Evolutionary conservation across 2,329 filamentous ascomycete genomes (phyloP).

Genomic region (Trichoderma asperellum): DNA sequence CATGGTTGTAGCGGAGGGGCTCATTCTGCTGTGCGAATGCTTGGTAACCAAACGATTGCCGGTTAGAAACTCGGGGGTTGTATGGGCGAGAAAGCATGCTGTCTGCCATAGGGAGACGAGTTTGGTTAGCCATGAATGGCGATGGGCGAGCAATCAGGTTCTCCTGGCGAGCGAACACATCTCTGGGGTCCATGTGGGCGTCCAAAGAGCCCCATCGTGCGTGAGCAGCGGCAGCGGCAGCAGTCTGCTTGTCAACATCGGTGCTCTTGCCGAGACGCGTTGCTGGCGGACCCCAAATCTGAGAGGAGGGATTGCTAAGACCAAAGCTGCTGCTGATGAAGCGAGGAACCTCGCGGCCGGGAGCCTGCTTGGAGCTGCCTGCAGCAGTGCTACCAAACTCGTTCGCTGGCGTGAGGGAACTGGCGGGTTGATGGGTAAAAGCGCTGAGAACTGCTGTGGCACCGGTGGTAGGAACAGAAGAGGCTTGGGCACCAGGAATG

Average conservation of each 20-base stretch:
- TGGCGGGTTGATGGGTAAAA: conserved; percentile 1
- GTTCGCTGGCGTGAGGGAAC: background rate
- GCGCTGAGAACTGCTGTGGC: background rate
- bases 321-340: background rate
- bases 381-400: background rate
- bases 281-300: conserved; percentile 5
- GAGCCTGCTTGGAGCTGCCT: background rate
- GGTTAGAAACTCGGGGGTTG: background rate
- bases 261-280: background rate
- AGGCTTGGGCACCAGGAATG: background rate
- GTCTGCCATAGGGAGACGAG: background rate
- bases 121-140: background rate
- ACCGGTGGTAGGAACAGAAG: background rate
- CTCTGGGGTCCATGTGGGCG: background rate
- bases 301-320: background rate
- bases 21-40: background rate
- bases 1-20: background rate
- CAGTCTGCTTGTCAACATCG: background rate
- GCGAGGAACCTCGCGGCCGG: background rate
- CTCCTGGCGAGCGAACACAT: background rate
- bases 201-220: conserved; percentile 22
- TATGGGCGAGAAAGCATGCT: background rate
- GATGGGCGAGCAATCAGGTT: background rate
- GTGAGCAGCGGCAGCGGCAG: background rate
- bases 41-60: background rate